Evolutionary conservation across 2,329 filamentous ascomycete genomes (phyloP).

Genomic region (Tympanopsis confertula): DNA sequence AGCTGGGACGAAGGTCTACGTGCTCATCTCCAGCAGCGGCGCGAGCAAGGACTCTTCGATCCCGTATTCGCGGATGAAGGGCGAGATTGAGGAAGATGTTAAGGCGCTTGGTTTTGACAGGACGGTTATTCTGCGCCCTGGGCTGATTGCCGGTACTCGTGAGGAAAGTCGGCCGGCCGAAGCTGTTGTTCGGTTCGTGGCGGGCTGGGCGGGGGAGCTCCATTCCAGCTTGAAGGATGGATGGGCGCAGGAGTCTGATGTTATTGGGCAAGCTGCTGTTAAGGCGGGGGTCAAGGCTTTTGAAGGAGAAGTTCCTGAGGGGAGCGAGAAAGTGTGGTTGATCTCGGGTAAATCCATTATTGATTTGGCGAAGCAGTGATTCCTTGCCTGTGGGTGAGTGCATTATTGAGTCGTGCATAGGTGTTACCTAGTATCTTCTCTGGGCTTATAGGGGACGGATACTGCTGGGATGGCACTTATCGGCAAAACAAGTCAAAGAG

Average conservation of each 20-base stretch:
- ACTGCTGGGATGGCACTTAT: too few species aligned
- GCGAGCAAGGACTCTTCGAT: slow-evolving; percentile 34
- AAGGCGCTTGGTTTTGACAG: slow-evolving; percentile 48
- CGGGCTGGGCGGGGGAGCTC: slow-evolving; percentile 31
- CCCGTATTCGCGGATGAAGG: slow-evolving; percentile 52
- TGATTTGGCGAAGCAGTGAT: slow-evolving; percentile 32
- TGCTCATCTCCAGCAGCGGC: slow-evolving; percentile 13
- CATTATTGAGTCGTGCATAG: too few species aligned
- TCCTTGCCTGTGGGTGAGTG: too few species aligned
- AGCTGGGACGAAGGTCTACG: slow-evolving; percentile 1
- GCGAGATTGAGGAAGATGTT: slow-evolving; percentile 52
- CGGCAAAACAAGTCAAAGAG: too few species aligned
- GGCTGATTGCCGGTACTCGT: slow-evolving; percentile 45
- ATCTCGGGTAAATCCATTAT: slow-evolving; percentile 36
- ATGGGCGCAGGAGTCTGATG: slow-evolving; percentile 55
- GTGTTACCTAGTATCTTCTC: too few species aligned
- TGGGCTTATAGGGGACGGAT: too few species aligned
- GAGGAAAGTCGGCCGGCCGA: slow-evolving; percentile 41
- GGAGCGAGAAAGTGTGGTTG: slow-evolving; percentile 30
- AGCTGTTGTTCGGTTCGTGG: slow-evolving; percentile 34
- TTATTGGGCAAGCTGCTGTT: slow-evolving; percentile 43
- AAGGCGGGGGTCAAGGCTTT: slow-evolving; percentile 29
- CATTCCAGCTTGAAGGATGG: slow-evolving; percentile 39
- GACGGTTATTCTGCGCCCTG: slow-evolving; percentile 47
- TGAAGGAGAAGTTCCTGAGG: slow-evolving; percentile 22